Evolutionary conservation across 495 filamentous ascomycete species (phyloP).

Genomic region (Talaromyces proteolyticus): DNA sequence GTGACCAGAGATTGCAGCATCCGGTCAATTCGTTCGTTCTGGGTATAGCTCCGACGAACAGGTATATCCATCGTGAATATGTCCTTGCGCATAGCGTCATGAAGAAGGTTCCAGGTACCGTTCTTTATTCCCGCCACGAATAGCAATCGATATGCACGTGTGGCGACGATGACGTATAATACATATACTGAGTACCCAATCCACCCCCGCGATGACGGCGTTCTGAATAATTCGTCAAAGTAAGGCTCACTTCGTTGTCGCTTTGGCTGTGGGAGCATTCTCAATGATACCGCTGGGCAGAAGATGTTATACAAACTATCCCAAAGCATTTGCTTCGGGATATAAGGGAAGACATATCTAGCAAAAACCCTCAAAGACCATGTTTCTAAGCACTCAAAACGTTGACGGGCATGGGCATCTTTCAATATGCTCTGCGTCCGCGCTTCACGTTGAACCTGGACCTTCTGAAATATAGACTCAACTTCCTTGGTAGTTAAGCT

Average conservation of each 20-base stretch:
- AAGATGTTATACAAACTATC: constrained; percentile 4
- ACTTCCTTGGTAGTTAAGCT: constrained; percentile 9
- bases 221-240: constrained; percentile 9
- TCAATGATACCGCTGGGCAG: constrained; percentile 8
- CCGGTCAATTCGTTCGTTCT: constrained; percentile 1
- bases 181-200: constrained; percentile 6
- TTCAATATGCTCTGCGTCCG: constrained; percentile 9
- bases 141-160: constrained; percentile 6
- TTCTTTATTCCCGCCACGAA: constrained; percentile 5
- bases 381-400: constrained; percentile 14
- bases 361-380: constrained; percentile 8
- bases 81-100: constrained; percentile 1
- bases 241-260: constrained; percentile 6
- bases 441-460: constrained; percentile 10
- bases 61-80: not conserved
- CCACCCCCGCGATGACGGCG: not conserved
- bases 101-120: constrained; percentile 7
- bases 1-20: constrained; percentile 7
- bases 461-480: constrained; percentile 7
- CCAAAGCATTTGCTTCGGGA: not conserved
- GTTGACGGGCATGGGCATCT: constrained; percentile 11
- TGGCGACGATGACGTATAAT: constrained; percentile 5
- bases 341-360: constrained; percentile 6
- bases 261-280: constrained; percentile 12
- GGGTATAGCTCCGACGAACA: constrained; percentile 9